Evolutionary conservation across 2,329 filamentous ascomycete genomes (phyloP).

Genomic region (Colletotrichum horii): DNA sequence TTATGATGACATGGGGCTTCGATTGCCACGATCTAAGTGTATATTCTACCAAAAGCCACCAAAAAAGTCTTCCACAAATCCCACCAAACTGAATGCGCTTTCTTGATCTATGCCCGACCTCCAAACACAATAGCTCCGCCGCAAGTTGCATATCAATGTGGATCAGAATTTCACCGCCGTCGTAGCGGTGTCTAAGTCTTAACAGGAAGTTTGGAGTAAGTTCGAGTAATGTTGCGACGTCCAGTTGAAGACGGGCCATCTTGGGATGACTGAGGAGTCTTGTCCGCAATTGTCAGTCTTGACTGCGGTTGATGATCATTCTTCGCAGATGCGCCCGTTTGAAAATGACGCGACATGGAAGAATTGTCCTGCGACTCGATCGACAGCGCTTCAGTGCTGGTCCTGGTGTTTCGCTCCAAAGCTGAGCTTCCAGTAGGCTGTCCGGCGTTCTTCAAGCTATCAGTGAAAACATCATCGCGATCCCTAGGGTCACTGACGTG

Average conservation of each 20-base stretch:
- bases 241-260: not conserved
- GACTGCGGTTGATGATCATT: not conserved
- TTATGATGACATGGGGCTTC: not conserved
- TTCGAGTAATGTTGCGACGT: too few relatives aligned
- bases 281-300: not conserved
- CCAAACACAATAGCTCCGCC: not conserved
- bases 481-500: not conserved
- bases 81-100: not conserved
- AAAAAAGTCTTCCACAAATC: not conserved
- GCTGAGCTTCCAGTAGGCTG: not conserved
- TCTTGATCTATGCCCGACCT: not conserved
- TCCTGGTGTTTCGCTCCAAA: not conserved
- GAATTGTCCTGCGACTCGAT: not conserved
- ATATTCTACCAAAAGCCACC: slow-evolving; percentile 2
- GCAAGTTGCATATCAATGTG: not conserved
- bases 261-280: not conserved
- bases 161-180: not conserved
- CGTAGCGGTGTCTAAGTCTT: not conserved
- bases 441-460: not conserved
- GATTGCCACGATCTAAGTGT: slow-evolving; percentile 1
- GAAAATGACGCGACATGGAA: not conserved
- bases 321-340: not conserved
- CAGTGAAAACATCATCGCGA: not conserved
- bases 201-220: not conserved
- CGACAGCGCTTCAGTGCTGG: not conserved